A percentile compares a stretch with the other conserved stretches of the same genome.
phyloP scores from a whole-genome alignment of 2,329 filamentous ascomycete species.

The Aureobasidium mangrovei region DNA sequence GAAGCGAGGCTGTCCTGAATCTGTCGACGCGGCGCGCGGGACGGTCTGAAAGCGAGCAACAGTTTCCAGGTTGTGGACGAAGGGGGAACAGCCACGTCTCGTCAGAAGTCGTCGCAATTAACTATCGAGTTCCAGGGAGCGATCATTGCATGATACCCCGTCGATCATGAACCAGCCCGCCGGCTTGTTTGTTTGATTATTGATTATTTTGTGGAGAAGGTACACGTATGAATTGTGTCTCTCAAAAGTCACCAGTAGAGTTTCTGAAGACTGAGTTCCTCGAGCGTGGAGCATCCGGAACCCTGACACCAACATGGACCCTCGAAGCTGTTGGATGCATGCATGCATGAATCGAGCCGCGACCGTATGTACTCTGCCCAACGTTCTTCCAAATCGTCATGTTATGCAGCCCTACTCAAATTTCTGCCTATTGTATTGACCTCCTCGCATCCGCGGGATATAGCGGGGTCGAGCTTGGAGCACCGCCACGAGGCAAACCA shows the following conservation, averaged over 20 bases:
- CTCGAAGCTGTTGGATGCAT: not conserved
- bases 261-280: not conserved
- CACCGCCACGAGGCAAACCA: constrained; percentile 6
- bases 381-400: constrained; percentile 3
- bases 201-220: not conserved
- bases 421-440: not conserved
- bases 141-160: constrained; percentile 5
- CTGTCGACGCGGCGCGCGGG: not conserved
- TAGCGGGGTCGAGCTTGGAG: constrained; percentile 8
- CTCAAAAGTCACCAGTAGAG: not conserved
- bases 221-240: not conserved
- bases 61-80: not conserved
- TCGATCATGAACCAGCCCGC: constrained; percentile 1
- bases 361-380: not conserved
- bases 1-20: not conserved
- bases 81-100: not conserved
- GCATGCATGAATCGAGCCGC: not conserved
- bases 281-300: not conserved
- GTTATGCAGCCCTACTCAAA: constrained; percentile 4
- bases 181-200: not conserved
- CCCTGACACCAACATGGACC: not conserved
- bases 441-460: not conserved
- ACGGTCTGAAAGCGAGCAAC: not conserved
- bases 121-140: not conserved
- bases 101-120: constrained; percentile 5